Evolutionary conservation across 2,329 filamentous ascomycete genomes (phyloP).

Genomic region (Xylaria sp.): DNA sequence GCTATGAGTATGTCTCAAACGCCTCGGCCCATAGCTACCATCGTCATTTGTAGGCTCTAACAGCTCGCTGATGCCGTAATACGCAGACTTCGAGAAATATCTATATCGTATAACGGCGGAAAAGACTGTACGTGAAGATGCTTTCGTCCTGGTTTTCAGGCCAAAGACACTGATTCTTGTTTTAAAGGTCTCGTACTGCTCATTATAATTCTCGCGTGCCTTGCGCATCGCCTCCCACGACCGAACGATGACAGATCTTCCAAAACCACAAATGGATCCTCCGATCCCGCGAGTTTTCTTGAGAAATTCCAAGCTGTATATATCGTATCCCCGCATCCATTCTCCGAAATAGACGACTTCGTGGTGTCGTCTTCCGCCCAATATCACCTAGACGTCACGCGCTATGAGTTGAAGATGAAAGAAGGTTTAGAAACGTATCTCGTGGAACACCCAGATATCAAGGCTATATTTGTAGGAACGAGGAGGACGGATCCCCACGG

Average conservation of each 20-base stretch:
- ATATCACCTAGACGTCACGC: constrained; percentile 82
- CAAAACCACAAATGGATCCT: constrained; percentile 40
- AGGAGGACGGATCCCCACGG: constrained; percentile 93
- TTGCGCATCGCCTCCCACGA: constrained; percentile 55
- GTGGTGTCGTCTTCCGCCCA: constrained; percentile 72
- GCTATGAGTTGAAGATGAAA: constrained; percentile 78
- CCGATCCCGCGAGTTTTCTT: constrained; percentile 51
- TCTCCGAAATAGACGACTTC: constrained; percentile 86
- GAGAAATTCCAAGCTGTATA: constrained; percentile 80
- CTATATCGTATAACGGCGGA: constrained; percentile 95
- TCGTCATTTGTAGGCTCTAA: constrained; percentile 5
- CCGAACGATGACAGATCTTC: constrained; percentile 37
- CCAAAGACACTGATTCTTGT: constrained; percentile 6
- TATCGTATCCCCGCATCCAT: constrained; percentile 86
- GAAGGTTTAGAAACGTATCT: constrained; percentile 83
- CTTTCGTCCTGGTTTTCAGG: neutral
- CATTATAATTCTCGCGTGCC: constrained; percentile 80
- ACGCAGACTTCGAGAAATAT: constrained; percentile 77
- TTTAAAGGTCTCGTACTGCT: constrained; percentile 77
- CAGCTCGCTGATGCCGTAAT: constrained; percentile 13
- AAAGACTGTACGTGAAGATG: constrained; percentile 76
- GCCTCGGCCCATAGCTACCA: constrained; percentile 4
- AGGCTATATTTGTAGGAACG: constrained; percentile 88
- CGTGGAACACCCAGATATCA: constrained; percentile 69
- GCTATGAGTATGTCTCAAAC: constrained; percentile 72